phyloP scores from a whole-genome alignment of 2,329 filamentous ascomycete species.

The Nothopassalora personata region DNA sequence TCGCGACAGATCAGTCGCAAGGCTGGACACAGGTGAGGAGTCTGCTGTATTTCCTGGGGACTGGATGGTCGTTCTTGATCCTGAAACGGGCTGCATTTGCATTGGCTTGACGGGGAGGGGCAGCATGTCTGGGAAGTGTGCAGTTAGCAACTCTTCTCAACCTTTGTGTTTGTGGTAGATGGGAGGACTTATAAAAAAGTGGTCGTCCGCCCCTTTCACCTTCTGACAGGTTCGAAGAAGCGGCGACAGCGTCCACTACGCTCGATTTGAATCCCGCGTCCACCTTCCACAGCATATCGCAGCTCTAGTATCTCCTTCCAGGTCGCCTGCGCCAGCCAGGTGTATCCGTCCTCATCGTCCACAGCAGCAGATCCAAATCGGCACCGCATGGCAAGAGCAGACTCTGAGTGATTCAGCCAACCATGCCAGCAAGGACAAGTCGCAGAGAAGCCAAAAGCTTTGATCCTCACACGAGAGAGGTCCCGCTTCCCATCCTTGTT shows the following conservation, averaged over 20 bases:
- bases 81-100: slow-evolving; percentile 29
- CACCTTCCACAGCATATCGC: slow-evolving; percentile 12
- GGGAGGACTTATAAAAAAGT: slow-evolving; percentile 40
- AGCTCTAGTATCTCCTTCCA: background rate
- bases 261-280: slow-evolving; percentile 21
- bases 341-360: slow-evolving; percentile 9
- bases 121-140: background rate
- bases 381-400: background rate
- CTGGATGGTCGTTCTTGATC: slow-evolving; percentile 29
- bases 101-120: slow-evolving; percentile 9
- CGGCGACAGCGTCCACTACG: slow-evolving; percentile 15
- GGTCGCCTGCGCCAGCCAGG: background rate
- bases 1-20: slow-evolving; percentile 19
- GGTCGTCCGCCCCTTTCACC: slow-evolving; percentile 25
- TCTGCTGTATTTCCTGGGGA: slow-evolving; percentile 27
- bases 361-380: background rate
- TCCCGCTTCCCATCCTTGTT: slow-evolving; percentile 49
- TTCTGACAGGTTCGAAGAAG: slow-evolving; percentile 19
- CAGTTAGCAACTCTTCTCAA: slow-evolving; percentile 22
- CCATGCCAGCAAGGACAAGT: slow-evolving; percentile 25
- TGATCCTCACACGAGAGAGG: slow-evolving; percentile 92
- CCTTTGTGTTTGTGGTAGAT: background rate
- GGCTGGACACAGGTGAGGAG: slow-evolving; percentile 29
- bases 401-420: background rate
- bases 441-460: slow-evolving; percentile 85